Evolutionary conservation across 805 yeast genomes (phyloP).

Genomic region (Priceomyces haplophilus): DNA sequence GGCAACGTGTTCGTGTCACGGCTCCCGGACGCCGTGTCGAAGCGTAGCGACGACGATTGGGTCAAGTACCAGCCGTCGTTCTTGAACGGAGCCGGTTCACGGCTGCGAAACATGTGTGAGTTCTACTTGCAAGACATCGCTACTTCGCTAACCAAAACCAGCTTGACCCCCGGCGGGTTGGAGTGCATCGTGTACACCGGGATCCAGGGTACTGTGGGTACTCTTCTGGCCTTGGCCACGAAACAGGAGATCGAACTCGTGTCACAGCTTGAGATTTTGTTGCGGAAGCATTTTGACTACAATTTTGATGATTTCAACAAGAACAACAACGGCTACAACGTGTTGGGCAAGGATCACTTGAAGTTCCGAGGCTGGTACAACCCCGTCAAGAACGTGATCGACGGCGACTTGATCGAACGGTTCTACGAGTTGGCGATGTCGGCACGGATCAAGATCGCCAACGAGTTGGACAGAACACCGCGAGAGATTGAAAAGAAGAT

Average conservation of each 20-base stretch:
- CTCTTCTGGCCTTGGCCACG: conserved; percentile 63
- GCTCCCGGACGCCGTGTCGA: conserved; percentile 48
- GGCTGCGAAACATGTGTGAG: conserved; percentile 52
- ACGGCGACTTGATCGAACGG: conserved; percentile 81
- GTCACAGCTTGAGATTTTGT: conserved; percentile 47
- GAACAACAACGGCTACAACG: conserved; percentile 23
- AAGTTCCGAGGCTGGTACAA: conserved; percentile 74
- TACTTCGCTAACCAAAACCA: conserved; percentile 54
- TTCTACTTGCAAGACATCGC: conserved; percentile 70
- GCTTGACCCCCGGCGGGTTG: conserved; percentile 56
- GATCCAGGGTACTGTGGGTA: conserved; percentile 78
- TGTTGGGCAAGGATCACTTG: conserved; percentile 66
- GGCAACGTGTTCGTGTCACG: conserved; percentile 76
- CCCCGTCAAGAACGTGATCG: conserved; percentile 75
- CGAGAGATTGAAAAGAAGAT: conserved; percentile 51
- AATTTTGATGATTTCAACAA: conserved; percentile 25
- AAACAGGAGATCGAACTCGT: conserved; percentile 61
- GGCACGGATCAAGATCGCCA: conserved; percentile 36
- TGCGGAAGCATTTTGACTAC: conserved; percentile 31
- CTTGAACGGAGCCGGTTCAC: conserved; percentile 52
- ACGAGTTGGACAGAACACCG: conserved; percentile 44
- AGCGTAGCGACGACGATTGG: conserved; percentile 50
- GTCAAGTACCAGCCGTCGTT: conserved; percentile 27
- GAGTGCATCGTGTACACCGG: conserved; percentile 72
- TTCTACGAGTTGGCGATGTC: conserved; percentile 37